Evolutionary conservation across 768 basidiomycete genomes (phyloP).

Genomic region (Dentipellis sp.): DNA sequence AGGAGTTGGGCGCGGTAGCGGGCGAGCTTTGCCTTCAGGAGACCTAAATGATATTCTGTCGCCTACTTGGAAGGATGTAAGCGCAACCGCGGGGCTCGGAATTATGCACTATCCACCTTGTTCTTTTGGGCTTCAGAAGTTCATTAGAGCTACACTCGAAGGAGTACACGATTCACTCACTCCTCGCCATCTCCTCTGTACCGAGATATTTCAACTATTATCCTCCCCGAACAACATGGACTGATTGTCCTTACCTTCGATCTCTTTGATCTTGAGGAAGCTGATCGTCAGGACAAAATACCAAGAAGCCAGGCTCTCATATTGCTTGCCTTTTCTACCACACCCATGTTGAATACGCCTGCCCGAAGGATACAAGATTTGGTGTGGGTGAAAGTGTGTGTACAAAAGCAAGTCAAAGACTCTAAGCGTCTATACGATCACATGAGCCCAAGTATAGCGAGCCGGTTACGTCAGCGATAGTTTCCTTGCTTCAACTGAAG

Average conservation of each 20-base stretch:
- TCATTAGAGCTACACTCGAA: background rate
- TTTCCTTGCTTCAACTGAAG: background rate
- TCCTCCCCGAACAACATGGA: too few species aligned
- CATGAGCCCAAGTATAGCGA: too few species aligned
- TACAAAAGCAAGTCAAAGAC: too few species aligned
- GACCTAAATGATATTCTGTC: conserved; percentile 89
- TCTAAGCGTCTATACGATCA: too few species aligned
- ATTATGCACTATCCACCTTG: conserved; percentile 44
- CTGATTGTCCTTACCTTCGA: conserved; percentile 61
- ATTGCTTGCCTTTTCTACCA: conserved; percentile 75
- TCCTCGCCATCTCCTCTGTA: conserved; percentile 94
- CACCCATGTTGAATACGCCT: conserved; percentile 56
- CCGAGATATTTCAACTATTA: background rate
- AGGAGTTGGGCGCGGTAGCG: conserved; percentile 92
- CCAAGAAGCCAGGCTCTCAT: background rate
- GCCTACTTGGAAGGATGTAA: conserved; percentile 38
- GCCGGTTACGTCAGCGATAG: background rate
- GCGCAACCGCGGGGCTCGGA: background rate
- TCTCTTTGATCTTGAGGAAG: conserved; percentile 77
- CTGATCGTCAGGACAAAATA: background rate
- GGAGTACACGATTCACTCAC: conserved; percentile 36
- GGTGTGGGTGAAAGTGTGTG: background rate
- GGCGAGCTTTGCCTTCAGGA: conserved; percentile 90
- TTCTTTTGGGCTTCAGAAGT: conserved; percentile 78
- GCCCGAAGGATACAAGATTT: too few species aligned